Percentiles rank a stretch among this genome's conserved stretches.
These are phyloP conservation scores for Lichtheimia hyalospora DNA, from an alignment of 371 early-diverging fungal species.

Conservation along the genomic window DNA sequence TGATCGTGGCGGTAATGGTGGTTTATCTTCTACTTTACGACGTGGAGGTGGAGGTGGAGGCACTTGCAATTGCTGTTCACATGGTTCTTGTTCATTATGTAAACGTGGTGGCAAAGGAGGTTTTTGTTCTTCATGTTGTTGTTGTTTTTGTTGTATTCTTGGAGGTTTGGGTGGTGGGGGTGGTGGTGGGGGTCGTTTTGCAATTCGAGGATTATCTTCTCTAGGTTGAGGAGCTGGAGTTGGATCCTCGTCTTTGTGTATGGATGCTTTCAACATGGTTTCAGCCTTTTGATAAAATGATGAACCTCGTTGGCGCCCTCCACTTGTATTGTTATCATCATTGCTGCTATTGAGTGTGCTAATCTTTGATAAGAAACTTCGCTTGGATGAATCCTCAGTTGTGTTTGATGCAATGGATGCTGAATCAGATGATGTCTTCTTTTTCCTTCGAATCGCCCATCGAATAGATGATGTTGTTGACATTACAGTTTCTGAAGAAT, in stretches of 20 bases:
- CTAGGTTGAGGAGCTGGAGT: neutral
- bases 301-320: neutral
- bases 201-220: conserved; percentile 8
- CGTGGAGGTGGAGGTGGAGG: neutral
- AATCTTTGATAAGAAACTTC: conserved; percentile 11
- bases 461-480: conserved; percentile 12
- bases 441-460: conserved; percentile 13
- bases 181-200: conserved; percentile 1
- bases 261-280: conserved; percentile 5
- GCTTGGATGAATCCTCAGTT: conserved; percentile 3
- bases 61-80: neutral
- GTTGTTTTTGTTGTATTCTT: neutral
- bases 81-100: neutral
- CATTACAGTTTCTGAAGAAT: conserved; percentile 3
- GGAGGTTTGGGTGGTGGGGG: conserved; percentile 1
- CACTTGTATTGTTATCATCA: neutral
- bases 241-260: neutral
- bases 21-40: conserved; percentile 1
- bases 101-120: conserved; percentile 6
- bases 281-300: conserved; percentile 14
- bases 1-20: conserved; percentile 5
- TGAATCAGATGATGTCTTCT: conserved; percentile 5
- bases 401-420: conserved; percentile 2
- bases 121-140: conserved; percentile 6
- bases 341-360: neutral